phyloP scores from a whole-genome alignment of 176 grass and related monocot species.

The Oryza australiensis region DNA sequence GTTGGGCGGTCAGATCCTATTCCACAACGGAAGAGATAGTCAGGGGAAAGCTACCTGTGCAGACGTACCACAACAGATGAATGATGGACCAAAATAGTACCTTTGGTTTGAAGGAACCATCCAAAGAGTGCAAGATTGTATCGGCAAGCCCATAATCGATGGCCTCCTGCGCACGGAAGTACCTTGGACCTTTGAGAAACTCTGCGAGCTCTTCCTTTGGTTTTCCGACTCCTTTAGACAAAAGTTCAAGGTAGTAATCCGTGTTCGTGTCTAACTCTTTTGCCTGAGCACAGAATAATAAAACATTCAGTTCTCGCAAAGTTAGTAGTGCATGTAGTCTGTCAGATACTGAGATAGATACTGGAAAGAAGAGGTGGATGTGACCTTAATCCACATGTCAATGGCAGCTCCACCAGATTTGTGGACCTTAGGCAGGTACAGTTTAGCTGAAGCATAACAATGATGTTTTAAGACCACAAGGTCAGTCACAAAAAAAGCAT shows the following conservation, averaged over 20 bases:
- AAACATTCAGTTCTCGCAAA: background rate
- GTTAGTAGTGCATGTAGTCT: background rate
- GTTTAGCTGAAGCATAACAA: slow-evolving; percentile 53
- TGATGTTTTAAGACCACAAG: background rate
- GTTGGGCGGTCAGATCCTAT: slow-evolving; percentile 40
- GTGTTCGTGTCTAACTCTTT: slow-evolving; percentile 88
- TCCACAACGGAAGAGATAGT: background rate
- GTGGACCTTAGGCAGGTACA: slow-evolving; percentile 68
- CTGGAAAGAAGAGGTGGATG: background rate
- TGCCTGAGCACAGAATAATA: slow-evolving; percentile 40
- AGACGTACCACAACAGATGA: background rate
- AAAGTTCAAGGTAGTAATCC: slow-evolving; percentile 61
- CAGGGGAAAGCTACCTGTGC: background rate
- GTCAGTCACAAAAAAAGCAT: background rate
- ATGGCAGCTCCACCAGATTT: slow-evolving; percentile 78
- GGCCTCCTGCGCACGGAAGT: slow-evolving; percentile 73
- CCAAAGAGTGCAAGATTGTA: slow-evolving; percentile 60
- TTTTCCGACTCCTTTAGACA: slow-evolving; percentile 68
- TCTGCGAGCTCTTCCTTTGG: slow-evolving; percentile 76
- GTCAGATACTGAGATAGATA: background rate
- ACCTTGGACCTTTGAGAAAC: slow-evolving; percentile 62
- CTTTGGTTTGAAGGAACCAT: slow-evolving; percentile 62
- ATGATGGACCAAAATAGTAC: slow-evolving; percentile 18
- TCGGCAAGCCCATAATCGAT: slow-evolving; percentile 89
- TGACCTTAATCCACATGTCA: slow-evolving; percentile 86